Base-by-base conservation (phyloP, 148 eudicot species). In the Talinum fruticosum region DNA sequence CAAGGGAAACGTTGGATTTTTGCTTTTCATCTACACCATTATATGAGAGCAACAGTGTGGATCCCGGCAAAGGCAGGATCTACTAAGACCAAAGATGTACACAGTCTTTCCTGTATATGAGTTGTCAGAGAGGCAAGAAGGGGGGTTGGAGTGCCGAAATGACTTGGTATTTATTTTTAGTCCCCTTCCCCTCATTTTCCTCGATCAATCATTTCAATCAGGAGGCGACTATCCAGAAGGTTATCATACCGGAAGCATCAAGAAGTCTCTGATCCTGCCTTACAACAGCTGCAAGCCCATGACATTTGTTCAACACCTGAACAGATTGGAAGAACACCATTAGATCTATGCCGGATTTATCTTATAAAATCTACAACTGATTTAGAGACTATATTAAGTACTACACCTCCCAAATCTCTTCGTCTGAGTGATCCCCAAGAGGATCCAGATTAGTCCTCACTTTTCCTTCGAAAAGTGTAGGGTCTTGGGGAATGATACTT, bases 401-500 rank as follows among this genome's bases (percentile, higher is more conserved):
- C 32, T 38, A 73, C 83, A 95, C 98, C 93, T 87, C 87, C 99
- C 97, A 95, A 24, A 95, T 92, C 18, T 92, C 88, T 12, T 84
- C 84, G 82, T 95, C 99, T 8, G 87, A 74, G 74, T 89, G 86
- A 73, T 89, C 86, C 51, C 83, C 80, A 21, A 90, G 86, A 44
- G 99, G 97, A 80, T 95, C 97, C 71, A 95, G 87, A 81, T 92
- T 92, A 34, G 85, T 80, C 82, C 99, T 87, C 47, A 95, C 83
- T 24, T 91, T 92, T 72, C 97, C 97, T 81, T 95, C 92, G 82
- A 95, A 95, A 78, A 95, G 82, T 10, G 90, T 89, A 21, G 99
- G 97, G 57, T 95, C 99, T 86, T 95, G 99, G 35, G 99, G 99
- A 32, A 95, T 95, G 44, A 95, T 90, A 73, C 99, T 93, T 35